Evolutionary conservation across 352 stramenopile genomes (phyloP), one percentile per base, ranked within the genome.

Genomic region (Pythium aquatile): DNA sequence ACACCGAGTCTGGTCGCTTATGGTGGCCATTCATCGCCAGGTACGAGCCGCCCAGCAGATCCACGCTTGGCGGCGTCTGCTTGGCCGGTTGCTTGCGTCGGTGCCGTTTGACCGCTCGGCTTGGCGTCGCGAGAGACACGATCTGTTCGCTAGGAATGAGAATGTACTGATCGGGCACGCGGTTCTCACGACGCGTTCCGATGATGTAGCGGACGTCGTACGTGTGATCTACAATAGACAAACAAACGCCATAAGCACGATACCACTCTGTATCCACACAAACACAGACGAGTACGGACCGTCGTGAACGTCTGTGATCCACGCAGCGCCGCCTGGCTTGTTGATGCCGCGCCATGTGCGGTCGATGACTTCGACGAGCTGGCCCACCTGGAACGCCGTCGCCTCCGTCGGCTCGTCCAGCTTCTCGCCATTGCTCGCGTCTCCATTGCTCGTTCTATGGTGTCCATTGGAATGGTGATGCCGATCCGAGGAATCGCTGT

Each of bases 331-430:
- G 20, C 94, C 93, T 11, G 75, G 82, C 73, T 97, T 96, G 78
- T 98, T 98, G 28, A 97, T 88, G 1, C 94, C 94, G 5, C 85
- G 68, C 90, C 91, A 97, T 58, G 89, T 97, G 14, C 94, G 80
- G 30, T 85, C 74, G 32, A 79, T 74, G 16, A 98, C 90, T 24
- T 97, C 75, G 5, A 98, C 91, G n/a, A 97, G 55, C 39, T 94
- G 74, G 17, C 89, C 90, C 0, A 79, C 66, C 32, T 59, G 54
- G 42, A 91, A 91, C 24, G 58, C 44, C 24, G 49, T 44, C 14
- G 26, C 20, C 24, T 40, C 39, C 11, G 49, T 20, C n/a, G 69
- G 66, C 24, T 76, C 68, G 33, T 76, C 44, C 52, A 51, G 39
- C 2, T 59, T 66, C 55, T 72, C 42, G 55, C 63, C 20, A 14